Evolutionary conservation across 1,284 basidiomycete species (phyloP).

Genomic region (Tetrapyrgos nigripes): DNA sequence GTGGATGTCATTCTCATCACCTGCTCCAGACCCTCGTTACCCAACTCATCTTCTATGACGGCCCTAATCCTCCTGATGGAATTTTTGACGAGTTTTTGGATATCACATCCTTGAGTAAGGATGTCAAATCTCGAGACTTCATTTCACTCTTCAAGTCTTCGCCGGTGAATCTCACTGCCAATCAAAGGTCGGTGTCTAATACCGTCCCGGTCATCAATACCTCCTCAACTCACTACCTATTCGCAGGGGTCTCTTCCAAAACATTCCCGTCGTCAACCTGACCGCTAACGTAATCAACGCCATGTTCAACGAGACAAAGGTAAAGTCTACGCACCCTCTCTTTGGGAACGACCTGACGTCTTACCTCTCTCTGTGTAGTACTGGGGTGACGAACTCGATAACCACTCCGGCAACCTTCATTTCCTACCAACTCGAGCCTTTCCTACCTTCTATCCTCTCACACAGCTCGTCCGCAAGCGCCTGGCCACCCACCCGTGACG

Average conservation of each 20-base stretch:
- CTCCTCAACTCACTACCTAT: background rate
- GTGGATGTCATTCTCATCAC: background rate
- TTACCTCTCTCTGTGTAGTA: constrained; percentile 1
- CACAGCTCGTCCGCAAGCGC: constrained; percentile 47
- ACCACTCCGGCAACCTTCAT: constrained; percentile 41
- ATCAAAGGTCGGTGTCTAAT: constrained; percentile 42
- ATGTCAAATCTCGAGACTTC: constrained; percentile 47
- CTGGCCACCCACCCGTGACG: constrained; percentile 52
- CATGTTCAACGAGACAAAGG: constrained; percentile 56
- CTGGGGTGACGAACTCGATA: constrained; percentile 39
- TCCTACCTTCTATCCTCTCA: constrained; percentile 51
- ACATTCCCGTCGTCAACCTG: constrained; percentile 50
- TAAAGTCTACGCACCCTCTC: constrained; percentile 34
- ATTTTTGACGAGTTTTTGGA: constrained; percentile 56
- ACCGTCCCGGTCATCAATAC: background rate
- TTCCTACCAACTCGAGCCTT: constrained; percentile 63
- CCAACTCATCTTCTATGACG: constrained; percentile 58
- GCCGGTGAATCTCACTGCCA: constrained; percentile 47
- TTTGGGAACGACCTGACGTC: background rate
- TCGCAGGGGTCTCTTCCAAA: constrained; percentile 53
- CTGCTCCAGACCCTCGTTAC: constrained; percentile 39
- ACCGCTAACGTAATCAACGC: constrained; percentile 49
- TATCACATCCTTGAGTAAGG: constrained; percentile 43
- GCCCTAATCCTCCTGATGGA: constrained; percentile 50
- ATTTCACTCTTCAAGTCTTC: constrained; percentile 46